Percentiles rank a stretch among this genome's conserved stretches.
phyloP scores from a whole-genome alignment of 768 basidiomycete genomes.

The Termitomyces sp. region DNA sequence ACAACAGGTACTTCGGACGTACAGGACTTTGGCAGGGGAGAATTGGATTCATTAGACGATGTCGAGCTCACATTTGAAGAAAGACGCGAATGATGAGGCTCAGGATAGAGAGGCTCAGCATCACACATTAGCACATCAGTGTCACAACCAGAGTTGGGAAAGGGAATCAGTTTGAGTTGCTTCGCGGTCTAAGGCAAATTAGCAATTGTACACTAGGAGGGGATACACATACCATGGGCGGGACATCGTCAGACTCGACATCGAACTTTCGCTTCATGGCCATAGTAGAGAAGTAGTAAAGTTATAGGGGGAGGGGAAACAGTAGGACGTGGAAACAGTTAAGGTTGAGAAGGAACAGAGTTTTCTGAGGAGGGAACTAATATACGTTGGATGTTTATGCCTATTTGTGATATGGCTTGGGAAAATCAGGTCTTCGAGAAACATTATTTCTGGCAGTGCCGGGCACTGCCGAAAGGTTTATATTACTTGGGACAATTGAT shows the following conservation, averaged over 20 bases:
- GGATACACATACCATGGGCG: conserved; percentile 35
- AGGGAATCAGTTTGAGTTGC: conserved; percentile 70
- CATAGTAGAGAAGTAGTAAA: conserved; percentile 33
- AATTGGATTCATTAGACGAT: conserved; percentile 43
- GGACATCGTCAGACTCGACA: conserved; percentile 46
- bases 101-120: conserved; percentile 48
- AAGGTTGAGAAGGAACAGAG: conserved; percentile 11
- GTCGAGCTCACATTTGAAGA: conserved; percentile 61
- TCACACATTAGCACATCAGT: conserved; percentile 71
- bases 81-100: conserved; percentile 55
- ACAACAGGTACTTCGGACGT: conserved; percentile 19
- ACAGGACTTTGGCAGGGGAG: conserved; percentile 42
- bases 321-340: conserved; percentile 11
- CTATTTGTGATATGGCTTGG: conserved; percentile 12
- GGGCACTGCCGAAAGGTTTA: not conserved
- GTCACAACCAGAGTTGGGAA: conserved; percentile 60
- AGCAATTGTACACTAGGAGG: conserved; percentile 17
- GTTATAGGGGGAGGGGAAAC: conserved; percentile 7
- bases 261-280: conserved; percentile 74
- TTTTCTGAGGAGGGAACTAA: conserved; percentile 17
- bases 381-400: conserved; percentile 22
- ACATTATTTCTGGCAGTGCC: conserved; percentile 2
- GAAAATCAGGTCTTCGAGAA: conserved; percentile 1
- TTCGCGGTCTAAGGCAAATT: conserved; percentile 43
- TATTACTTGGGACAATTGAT: not conserved